Evolutionary conservation across 139 green algal species (phyloP), one percentile per base, ranked within the genome.

Genomic region (Desmodesmus armatus): DNA sequence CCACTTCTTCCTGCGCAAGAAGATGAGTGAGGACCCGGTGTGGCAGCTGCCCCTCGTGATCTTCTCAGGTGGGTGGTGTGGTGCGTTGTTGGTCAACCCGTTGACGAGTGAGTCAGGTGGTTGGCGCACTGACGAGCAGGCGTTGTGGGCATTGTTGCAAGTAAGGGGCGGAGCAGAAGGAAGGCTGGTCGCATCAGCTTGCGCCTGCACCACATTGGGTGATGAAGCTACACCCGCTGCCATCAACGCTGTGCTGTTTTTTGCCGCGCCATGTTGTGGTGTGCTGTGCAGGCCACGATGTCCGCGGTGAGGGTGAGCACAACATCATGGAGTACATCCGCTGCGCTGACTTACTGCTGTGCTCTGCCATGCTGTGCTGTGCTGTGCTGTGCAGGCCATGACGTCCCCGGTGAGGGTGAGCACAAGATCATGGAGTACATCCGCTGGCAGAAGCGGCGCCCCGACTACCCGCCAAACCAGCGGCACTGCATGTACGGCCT

Each of bases 401-500:
- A 98, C 51, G 95, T 99, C 43, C 95, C 96, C 11, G 97, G 97
- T 7, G 97, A 99, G 89, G 97, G 96, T 3, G 97, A 99, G 91
- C 97, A 99, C 93, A 99, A 99, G 89, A 97, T 99, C 88, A 98
- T 99, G 97, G 97, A 99, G 90, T 96, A 98, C 92, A 97, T 99
- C 27, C 91, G 97, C 27, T 94, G 89, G 90, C 71, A 94, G 82
- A 94, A 94, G 86, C 72, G 84, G n/a, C 69, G 74, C n/a, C 81
- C 85, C 21, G 60, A 23, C 58, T 95, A 92, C 79, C 31, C 73
- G 44, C 88, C 92, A 69, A 95, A 95, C 86, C 92, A 93, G 83
- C 92, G 94, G 15, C 97, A 99, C 94, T 98, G 95, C 91, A 87
- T 99, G 87, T 99, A 99, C 77, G 97, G 97, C 65, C 88, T 99